phyloP scores from a whole-genome alignment of 2,329 filamentous ascomycete species.

The Nigrograna mackinnonii region DNA sequence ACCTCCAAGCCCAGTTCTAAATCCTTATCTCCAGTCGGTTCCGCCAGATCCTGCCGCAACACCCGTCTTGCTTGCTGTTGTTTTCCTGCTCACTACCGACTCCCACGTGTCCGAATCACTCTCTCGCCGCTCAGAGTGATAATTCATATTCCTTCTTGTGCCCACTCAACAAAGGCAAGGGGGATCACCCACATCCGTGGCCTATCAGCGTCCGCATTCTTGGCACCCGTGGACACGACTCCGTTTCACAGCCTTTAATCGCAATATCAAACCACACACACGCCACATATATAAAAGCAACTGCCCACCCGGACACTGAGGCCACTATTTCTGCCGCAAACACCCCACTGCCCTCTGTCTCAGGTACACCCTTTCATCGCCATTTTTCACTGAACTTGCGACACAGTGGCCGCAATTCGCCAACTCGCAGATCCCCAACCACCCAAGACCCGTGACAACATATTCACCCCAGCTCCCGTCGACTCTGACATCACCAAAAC shows the following conservation, averaged over 20 bases:
- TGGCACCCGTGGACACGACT: slow-evolving; percentile 27
- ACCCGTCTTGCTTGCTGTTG: slow-evolving; percentile 19
- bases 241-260: slow-evolving; percentile 14
- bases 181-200: slow-evolving; percentile 12
- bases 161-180: slow-evolving; percentile 16
- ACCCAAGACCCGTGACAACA: slow-evolving; percentile 20
- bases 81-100: slow-evolving; percentile 11
- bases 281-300: slow-evolving; percentile 27
- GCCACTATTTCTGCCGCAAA: too few species aligned
- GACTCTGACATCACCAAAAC: slow-evolving; percentile 10
- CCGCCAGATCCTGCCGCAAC: slow-evolving; percentile 16
- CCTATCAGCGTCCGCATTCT: slow-evolving; percentile 28
- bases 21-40: slow-evolving; percentile 7
- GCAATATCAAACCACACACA: slow-evolving; percentile 20
- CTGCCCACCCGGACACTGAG: too few species aligned
- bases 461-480: slow-evolving; percentile 3
- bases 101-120: slow-evolving; percentile 16
- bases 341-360: too few species aligned
- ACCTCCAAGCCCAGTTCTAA: slow-evolving; percentile 22
- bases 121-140: slow-evolving; percentile 9
- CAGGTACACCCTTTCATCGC: too few species aligned
- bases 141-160: not conserved
- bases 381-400: too few species aligned
- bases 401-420: too few species aligned
- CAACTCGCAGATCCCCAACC: too few species aligned